Evolutionary conservation across 345 rosid genomes (phyloP).

Genomic region (Moricandia arvensis): DNA sequence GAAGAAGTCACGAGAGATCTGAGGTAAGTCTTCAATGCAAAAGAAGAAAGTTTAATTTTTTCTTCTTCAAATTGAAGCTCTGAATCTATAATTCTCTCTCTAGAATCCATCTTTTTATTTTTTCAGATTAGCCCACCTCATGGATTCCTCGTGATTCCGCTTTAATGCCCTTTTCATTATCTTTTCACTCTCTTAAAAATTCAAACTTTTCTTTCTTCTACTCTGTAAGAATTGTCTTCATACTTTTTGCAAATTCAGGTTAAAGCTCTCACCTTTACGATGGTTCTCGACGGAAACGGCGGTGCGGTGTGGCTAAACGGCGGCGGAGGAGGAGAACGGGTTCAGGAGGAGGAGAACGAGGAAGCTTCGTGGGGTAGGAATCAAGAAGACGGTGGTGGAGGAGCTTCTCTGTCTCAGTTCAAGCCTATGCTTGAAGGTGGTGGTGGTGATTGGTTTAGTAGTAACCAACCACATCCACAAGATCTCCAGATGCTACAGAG

Average conservation of each 20-base stretch:
- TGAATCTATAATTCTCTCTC: conserved; percentile 39
- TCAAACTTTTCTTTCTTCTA: conserved; percentile 18
- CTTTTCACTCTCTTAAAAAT: conserved; percentile 11
- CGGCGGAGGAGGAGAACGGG: conserved; percentile 28
- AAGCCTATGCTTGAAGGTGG: conserved; percentile 73
- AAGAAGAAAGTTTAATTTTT: not conserved
- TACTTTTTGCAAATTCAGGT: not conserved
- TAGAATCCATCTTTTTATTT: conserved; percentile 19
- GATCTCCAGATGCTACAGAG: conserved; percentile 43
- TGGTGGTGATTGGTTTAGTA: conserved; percentile 67
- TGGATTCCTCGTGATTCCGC: conserved; percentile 38
- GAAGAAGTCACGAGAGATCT: conserved; percentile 40
- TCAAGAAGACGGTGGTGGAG: conserved; percentile 36
- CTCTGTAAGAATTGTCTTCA: conserved; percentile 14
- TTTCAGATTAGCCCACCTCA: conserved; percentile 29
- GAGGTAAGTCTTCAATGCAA: conserved; percentile 27
- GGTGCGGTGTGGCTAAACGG: conserved; percentile 60
- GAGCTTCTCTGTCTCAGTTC: conserved; percentile 45
- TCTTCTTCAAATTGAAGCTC: not conserved
- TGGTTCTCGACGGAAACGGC: conserved; percentile 65
- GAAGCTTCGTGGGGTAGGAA: conserved; percentile 60
- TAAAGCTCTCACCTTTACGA: conserved; percentile 24
- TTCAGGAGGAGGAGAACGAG: conserved; percentile 34
- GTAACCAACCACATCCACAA: conserved; percentile 41
- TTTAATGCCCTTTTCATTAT: conserved; percentile 30